These are phyloP conservation scores for Marchantia polymorpha DNA, from an alignment of 225 moss, liverwort and hornwort genomes.

Conservation along the genomic window DNA sequence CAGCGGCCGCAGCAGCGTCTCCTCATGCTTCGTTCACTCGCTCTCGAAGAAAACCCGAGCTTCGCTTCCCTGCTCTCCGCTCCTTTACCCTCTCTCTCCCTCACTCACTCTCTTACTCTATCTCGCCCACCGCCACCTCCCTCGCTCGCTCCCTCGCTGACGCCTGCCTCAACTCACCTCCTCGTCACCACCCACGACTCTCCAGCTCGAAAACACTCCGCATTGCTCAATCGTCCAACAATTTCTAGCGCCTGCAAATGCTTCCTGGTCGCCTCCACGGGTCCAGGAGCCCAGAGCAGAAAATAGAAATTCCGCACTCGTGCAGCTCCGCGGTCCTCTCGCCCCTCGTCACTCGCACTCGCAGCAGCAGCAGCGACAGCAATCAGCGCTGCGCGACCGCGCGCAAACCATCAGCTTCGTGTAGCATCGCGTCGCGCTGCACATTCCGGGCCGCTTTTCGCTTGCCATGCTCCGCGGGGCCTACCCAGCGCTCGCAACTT, in stretches of 20 bases:
- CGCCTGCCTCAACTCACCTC: not conserved
- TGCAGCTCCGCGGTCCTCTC: not conserved
- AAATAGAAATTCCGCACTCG: constrained; percentile 5
- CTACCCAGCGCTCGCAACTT: not conserved
- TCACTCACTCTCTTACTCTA: not conserved
- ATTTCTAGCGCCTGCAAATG: not conserved
- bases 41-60: not conserved
- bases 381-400: too few relatives aligned
- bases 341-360: not conserved
- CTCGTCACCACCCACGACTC: not conserved
- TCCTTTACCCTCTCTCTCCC: not conserved
- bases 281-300: not conserved
- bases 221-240: not conserved
- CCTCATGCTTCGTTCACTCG: not conserved
- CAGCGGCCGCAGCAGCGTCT: not conserved
- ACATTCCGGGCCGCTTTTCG: not conserved
- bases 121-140: too few relatives aligned
- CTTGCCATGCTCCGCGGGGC: not conserved
- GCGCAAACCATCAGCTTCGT: too few relatives aligned
- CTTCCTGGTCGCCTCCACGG: not conserved
- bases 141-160: not conserved
- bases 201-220: not conserved
- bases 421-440: not conserved
- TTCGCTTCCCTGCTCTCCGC: not conserved
- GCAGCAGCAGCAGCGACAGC: not conserved